Percentiles rank a stretch among this genome's conserved stretches.
Conservation (phyloP, 805 yeast species). For the Saccharomycopsis capsularis region DNA sequence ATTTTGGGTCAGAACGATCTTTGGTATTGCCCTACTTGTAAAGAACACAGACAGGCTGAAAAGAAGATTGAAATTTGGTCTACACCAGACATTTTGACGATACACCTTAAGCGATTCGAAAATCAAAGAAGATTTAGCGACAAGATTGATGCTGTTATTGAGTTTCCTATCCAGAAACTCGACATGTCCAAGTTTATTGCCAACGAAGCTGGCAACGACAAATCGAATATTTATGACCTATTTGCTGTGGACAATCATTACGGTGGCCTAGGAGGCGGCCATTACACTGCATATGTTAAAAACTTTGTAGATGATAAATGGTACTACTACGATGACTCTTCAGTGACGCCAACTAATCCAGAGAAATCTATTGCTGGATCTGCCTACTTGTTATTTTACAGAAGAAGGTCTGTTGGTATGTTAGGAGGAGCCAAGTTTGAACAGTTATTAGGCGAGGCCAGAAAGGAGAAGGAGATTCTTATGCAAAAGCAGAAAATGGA, state of each 20-base stretch:
- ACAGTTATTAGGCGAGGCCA: slow-evolving; percentile 36
- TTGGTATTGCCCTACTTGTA: slow-evolving; percentile 91
- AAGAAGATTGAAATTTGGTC: slow-evolving; percentile 89
- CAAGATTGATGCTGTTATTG: slow-evolving; percentile 77
- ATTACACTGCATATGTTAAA: slow-evolving; percentile 85
- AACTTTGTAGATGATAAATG: slow-evolving; percentile 71
- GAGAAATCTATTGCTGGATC: slow-evolving; percentile 60
- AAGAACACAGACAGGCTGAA: slow-evolving; percentile 84
- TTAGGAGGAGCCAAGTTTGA: slow-evolving; percentile 45
- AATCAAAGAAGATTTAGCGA: slow-evolving; percentile 80
- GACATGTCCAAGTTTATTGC: slow-evolving; percentile 61
- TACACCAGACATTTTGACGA: slow-evolving; percentile 84
- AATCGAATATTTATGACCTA: slow-evolving; percentile 58
- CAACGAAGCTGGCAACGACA: slow-evolving; percentile 23
- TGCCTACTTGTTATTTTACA: slow-evolving; percentile 82
- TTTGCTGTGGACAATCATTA: slow-evolving; percentile 92
- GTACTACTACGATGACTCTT: slow-evolving; percentile 87
- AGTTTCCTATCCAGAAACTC: slow-evolving; percentile 78
- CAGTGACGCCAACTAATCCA: slow-evolving; percentile 58
- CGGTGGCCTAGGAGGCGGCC: slow-evolving; percentile 97
- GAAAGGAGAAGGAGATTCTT: slow-evolving; percentile 24
- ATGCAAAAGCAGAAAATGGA: slow-evolving; percentile 4
- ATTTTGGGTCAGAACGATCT: slow-evolving; percentile 80
- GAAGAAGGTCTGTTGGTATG: slow-evolving; percentile 38
- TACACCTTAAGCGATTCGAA: slow-evolving; percentile 86